Percentiles rank a stretch among this genome's conserved stretches.
phyloP scores from a whole-genome alignment of 2,329 filamentous ascomycete genomes.

The Ilyonectria mors-panacis region DNA sequence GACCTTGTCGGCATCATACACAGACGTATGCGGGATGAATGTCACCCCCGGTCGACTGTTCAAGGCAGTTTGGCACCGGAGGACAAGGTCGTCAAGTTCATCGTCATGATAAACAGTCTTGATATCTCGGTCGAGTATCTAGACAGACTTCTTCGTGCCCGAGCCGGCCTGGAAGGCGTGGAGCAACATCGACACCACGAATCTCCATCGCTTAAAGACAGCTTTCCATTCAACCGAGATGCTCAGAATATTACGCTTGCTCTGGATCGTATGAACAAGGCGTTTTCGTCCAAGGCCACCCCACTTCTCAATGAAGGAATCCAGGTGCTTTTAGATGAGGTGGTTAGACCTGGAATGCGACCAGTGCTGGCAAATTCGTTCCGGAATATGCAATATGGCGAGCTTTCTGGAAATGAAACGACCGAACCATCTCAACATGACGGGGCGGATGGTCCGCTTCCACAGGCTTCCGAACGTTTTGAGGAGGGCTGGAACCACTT shows the following conservation, averaged over 20 bases:
- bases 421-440: not conserved
- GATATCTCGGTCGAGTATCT: conserved; percentile 94
- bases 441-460: not conserved
- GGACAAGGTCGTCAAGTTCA: conserved; percentile 88
- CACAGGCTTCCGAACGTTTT: conserved; percentile 7
- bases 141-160: no score
- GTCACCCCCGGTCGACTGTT: conserved; percentile 84
- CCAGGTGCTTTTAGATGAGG: conserved; percentile 1
- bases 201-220: no score
- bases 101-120: conserved; percentile 95
- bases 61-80: conserved; percentile 89
- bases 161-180: no score
- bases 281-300: no score
- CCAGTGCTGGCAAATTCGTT: not conserved
- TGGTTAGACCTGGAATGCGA: not conserved
- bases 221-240: no score
- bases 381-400: not conserved
- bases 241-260: no score
- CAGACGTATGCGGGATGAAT: conserved; percentile 96
- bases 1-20: conserved; percentile 99
- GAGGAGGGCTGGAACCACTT: conserved; percentile 4
- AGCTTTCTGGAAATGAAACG: not conserved
- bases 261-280: no score
- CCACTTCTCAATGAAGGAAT: conserved; percentile 12
- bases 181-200: no score